These are phyloP conservation scores for Neurospora africana DNA, from an alignment of 495 filamentous ascomycete species.

Conservation along the genomic window DNA sequence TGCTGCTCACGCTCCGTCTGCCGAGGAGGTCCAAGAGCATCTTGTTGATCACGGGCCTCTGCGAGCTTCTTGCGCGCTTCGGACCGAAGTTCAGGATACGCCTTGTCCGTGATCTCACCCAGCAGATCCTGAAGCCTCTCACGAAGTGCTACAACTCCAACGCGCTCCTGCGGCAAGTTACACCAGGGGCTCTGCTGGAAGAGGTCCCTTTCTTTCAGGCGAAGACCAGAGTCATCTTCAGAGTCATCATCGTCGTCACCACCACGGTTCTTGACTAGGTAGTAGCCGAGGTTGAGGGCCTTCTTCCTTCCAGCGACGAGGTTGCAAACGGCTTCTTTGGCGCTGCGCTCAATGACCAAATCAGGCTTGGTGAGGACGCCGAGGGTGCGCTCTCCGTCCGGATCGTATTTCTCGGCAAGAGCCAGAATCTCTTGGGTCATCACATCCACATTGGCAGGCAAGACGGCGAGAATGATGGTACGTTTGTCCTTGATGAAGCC, in stretches of 20 bases:
- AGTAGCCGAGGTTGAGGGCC: conserved; percentile 42
- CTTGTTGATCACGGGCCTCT: conserved; percentile 18
- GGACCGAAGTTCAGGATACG: conserved; percentile 37
- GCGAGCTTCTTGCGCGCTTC: conserved; percentile 33
- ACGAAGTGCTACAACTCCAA: conserved; percentile 40
- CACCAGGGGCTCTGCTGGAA: conserved; percentile 32
- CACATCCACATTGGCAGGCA: conserved; percentile 50
- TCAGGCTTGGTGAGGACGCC: conserved; percentile 55
- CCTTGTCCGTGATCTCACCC: conserved; percentile 29
- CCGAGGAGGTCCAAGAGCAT: conserved; percentile 34
- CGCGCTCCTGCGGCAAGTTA: conserved; percentile 29
- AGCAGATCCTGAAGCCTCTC: conserved; percentile 32
- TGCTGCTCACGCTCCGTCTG: conserved; percentile 32
- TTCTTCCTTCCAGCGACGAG: conserved; percentile 36
- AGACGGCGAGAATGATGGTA: conserved; percentile 47
- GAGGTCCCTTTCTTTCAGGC: not conserved
- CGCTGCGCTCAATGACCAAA: conserved; percentile 37
- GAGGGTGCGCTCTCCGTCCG: conserved; percentile 40
- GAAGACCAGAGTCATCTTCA: not conserved
- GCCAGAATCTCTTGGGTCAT: conserved; percentile 51
- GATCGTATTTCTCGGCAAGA: conserved; percentile 41
- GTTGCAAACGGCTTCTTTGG: conserved; percentile 30
- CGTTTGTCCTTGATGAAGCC: conserved; percentile 37
- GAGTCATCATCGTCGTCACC: conserved; percentile 22
- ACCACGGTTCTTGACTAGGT: conserved; percentile 45